Evolutionary conservation across 2,329 filamentous ascomycete genomes (phyloP).

Genomic region (Lithohypha guttulata): DNA sequence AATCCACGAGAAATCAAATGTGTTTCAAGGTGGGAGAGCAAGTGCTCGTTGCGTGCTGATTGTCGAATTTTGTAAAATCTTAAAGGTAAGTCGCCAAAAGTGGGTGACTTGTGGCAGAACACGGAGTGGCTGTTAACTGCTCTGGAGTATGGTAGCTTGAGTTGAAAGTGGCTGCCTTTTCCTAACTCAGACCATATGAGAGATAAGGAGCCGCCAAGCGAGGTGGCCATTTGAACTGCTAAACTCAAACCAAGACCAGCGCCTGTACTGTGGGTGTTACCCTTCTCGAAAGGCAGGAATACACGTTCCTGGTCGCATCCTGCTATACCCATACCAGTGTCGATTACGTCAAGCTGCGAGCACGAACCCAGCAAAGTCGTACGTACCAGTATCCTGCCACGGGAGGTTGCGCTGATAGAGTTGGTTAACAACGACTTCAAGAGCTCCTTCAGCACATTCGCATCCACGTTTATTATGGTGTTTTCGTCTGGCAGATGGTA

Average conservation of each 20-base stretch:
- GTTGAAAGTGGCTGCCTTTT: slow-evolving; percentile 33
- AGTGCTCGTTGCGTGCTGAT: too few relatives aligned
- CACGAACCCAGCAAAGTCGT: too few relatives aligned
- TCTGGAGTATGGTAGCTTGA: slow-evolving; percentile 22
- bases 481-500: slow-evolving; percentile 24
- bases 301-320: slow-evolving; percentile 29
- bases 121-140: too few relatives aligned
- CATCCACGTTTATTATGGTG: slow-evolving; percentile 28
- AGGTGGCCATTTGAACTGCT: slow-evolving; percentile 31
- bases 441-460: slow-evolving; percentile 33
- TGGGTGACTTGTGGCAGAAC: too few relatives aligned
- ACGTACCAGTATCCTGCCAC: too few relatives aligned
- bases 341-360: slow-evolving; percentile 33
- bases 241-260: slow-evolving; percentile 37
- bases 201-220: slow-evolving; percentile 30
- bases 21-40: too few relatives aligned
- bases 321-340: slow-evolving; percentile 34
- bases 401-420: slow-evolving; percentile 35
- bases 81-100: too few relatives aligned
- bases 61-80: too few relatives aligned
- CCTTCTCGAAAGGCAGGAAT: slow-evolving; percentile 37
- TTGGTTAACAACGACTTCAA: slow-evolving; percentile 34
- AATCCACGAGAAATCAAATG: too few relatives aligned
- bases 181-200: slow-evolving; percentile 29
- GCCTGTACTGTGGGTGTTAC: slow-evolving; percentile 28